Base-by-base conservation (phyloP, 129 eudicot species). In the Pulicaria dysenterica region DNA sequence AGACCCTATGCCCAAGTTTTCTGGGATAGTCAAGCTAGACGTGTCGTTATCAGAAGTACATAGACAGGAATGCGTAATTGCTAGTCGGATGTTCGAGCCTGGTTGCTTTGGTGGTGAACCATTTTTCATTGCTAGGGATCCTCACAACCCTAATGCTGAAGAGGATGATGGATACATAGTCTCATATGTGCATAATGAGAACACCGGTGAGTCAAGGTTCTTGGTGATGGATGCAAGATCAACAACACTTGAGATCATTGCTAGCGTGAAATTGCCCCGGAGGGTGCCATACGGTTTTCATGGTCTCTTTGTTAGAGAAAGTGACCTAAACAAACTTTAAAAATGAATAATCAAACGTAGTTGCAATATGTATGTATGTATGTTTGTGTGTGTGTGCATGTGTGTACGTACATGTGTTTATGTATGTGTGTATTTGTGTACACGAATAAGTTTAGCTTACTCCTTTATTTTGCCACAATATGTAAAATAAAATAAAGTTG, bases 271-370 rank as follows among this genome's bases (percentile, higher is more conserved):
- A 49, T 46, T 89, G 58, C 96, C 96, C 17, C 84, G 79, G 8
- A 77, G 96, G 7, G 96, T 89, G 14, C 96, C 96, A 1, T 89
- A 86, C 24, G 96, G 96, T 10, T 86, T 89, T 61, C 96, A 89
- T 74, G 96, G 96, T 11, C 37, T 89, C 7, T 89, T 89, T 60
- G 80, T 89, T 2, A 73, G 50, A n/a, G 85, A 86, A 76, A 80
- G 65, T 14, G 83, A 81, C 62, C 86, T 89, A 7, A 74, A 65
- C 31, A 72, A 77, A 56, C 19, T 78, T 13, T 78, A 38, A 50
- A 19, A 10, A 38, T 50, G 44, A 58, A 58, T 37, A 17, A 16
- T 36, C 44, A 9, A 56, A 24, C 31, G 31, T 24, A 24, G 31
- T 24, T 2, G 31, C 31, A 24, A 24, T 24, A 24, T 24, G 31